Conservation (phyloP, 805 yeast species). For the Suhomyces faveliae region DNA sequence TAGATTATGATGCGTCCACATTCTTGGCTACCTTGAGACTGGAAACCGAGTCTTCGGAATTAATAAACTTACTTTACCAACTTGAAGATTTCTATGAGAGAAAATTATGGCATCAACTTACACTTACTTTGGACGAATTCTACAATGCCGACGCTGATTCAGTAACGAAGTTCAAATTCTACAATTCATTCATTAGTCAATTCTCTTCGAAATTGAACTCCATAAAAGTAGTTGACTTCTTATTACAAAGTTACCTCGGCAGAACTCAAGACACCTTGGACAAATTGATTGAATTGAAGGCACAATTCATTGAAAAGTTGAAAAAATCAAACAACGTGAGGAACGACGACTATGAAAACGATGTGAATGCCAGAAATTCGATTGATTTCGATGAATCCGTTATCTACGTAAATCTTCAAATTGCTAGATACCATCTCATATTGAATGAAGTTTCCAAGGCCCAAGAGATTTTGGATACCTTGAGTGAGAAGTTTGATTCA, state of each 20-base stretch:
- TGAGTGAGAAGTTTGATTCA: conserved; percentile 56
- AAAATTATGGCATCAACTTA: conserved; percentile 93
- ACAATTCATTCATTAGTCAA: conserved; percentile 63
- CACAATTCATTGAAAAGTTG: conserved; percentile 23
- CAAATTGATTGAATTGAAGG: conserved; percentile 36
- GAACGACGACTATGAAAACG: conserved; percentile 25
- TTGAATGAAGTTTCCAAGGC: conserved; percentile 55
- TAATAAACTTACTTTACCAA: conserved; percentile 58
- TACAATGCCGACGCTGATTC: conserved; percentile 46
- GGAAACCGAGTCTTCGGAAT: conserved; percentile 59
- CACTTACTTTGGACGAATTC: conserved; percentile 61
- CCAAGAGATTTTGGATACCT: conserved; percentile 62
- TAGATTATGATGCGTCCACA: conserved; percentile 41
- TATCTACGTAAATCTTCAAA: conserved; percentile 53
- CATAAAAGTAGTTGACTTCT: conserved; percentile 73
- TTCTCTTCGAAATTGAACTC: conserved; percentile 75
- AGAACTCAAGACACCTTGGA: conserved; percentile 28
- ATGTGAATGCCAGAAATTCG: conserved; percentile 21
- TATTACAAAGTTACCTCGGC: conserved; percentile 49
- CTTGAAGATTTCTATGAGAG: conserved; percentile 86
- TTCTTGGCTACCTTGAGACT: conserved; percentile 61
- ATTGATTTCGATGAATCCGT: conserved; percentile 55
- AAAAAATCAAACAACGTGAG: conserved; percentile 28
- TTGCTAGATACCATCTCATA: conserved; percentile 66
- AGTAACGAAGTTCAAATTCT: conserved; percentile 62